Evolutionary conservation across 2,329 filamentous ascomycete species (phyloP).

Genomic region (Cylindrodendrum hubeiense): DNA sequence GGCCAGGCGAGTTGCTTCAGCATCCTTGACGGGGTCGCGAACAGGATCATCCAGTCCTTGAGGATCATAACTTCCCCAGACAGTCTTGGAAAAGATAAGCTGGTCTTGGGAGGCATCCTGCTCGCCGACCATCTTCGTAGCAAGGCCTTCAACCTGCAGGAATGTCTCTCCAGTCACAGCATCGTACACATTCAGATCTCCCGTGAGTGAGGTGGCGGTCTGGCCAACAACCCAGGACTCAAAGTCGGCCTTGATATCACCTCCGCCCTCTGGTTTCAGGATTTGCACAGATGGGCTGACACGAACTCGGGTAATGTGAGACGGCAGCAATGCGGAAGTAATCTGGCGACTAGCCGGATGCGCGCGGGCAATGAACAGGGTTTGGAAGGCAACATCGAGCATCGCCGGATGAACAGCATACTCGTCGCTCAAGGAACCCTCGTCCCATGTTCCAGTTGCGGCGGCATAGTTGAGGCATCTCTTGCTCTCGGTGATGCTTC

Average conservation of each 20-base stretch:
- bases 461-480: constrained; percentile 24
- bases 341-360: constrained; percentile 23
- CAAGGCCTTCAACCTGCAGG: constrained; percentile 23
- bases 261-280: constrained; percentile 9
- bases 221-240: constrained; percentile 26
- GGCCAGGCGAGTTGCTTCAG: constrained; percentile 13
- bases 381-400: constrained; percentile 26
- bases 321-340: constrained; percentile 13
- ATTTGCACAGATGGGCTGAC: constrained; percentile 19
- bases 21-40: constrained; percentile 17
- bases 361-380: constrained; percentile 15
- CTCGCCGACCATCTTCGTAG: constrained; percentile 19
- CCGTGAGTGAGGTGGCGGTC: constrained; percentile 25
- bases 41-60: constrained; percentile 8
- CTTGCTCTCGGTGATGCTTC: constrained; percentile 17
- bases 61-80: constrained; percentile 20
- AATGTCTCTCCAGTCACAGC: constrained; percentile 20
- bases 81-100: constrained; percentile 25
- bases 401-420: constrained; percentile 23
- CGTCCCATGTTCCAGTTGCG: constrained; percentile 11
- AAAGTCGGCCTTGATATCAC: constrained; percentile 15
- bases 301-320: constrained; percentile 22
- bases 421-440: constrained; percentile 22
- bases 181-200: constrained; percentile 28
- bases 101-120: constrained; percentile 25